Evolutionary conservation across 495 filamentous ascomycete genomes (phyloP).

Genomic region (Penicillium silybi): DNA sequence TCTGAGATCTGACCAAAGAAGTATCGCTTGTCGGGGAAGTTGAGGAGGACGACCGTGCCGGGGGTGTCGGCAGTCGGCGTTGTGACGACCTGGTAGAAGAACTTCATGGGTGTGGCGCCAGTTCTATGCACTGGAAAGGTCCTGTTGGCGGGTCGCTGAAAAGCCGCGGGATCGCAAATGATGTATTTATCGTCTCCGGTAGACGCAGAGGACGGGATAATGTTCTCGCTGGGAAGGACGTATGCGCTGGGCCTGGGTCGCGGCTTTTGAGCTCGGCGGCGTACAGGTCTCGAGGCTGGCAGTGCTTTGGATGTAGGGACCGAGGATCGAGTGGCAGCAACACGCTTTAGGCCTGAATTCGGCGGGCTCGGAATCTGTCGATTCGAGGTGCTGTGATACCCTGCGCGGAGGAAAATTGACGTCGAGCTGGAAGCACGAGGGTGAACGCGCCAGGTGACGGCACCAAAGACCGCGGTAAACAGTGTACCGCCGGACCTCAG

Average conservation of each 20-base stretch:
- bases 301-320: not conserved
- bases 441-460: slow-evolving; percentile 14
- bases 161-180: slow-evolving; percentile 20
- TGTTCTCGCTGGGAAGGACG: slow-evolving; percentile 2
- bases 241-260: not conserved
- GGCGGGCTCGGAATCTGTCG: not conserved
- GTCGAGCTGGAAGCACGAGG: slow-evolving; percentile 8
- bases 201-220: slow-evolving; percentile 8
- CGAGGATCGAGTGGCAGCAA: not conserved
- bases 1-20: slow-evolving; percentile 82
- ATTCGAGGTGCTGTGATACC: slow-evolving; percentile 8
- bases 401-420: slow-evolving; percentile 2
- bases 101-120: slow-evolving; percentile 55
- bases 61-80: slow-evolving; percentile 89
- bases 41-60: slow-evolving; percentile 69
- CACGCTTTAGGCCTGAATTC: not conserved
- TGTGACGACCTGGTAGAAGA: slow-evolving; percentile 64
- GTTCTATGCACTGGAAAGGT: not conserved
- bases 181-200: slow-evolving; percentile 15
- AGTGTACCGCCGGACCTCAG: slow-evolving; percentile 29
- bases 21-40: slow-evolving; percentile 78
- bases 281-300: not conserved
- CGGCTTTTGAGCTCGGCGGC: not conserved
- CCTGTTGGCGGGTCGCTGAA: slow-evolving; percentile 3
- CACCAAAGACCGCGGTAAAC: slow-evolving; percentile 28